Percentiles rank a stretch among this genome's conserved stretches.
phyloP scores from a whole-genome alignment of 2,329 filamentous ascomycete species.

The Talaromyces sp. region DNA sequence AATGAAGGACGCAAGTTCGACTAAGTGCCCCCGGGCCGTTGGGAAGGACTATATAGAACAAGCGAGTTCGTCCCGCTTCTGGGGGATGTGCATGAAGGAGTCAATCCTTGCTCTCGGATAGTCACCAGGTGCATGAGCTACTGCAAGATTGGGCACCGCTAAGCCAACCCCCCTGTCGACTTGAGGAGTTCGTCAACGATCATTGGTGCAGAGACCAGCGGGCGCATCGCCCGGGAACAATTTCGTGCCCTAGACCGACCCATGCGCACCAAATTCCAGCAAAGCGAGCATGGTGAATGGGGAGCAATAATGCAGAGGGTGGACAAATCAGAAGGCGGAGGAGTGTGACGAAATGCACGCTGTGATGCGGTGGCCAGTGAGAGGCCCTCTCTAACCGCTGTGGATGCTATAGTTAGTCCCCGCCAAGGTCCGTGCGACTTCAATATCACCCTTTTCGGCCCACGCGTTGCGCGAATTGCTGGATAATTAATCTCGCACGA shows the following conservation, averaged over 20 bases:
- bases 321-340: slow-evolving; percentile 15
- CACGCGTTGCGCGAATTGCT: neutral
- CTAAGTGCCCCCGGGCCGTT: slow-evolving; percentile 26
- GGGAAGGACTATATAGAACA: slow-evolving; percentile 35
- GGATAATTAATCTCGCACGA: slow-evolving; percentile 3
- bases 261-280: slow-evolving; percentile 21
- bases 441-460: slow-evolving; percentile 14
- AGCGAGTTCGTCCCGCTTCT: slow-evolving; percentile 19
- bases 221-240: slow-evolving; percentile 25
- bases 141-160: slow-evolving; percentile 36
- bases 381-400: slow-evolving; percentile 31
- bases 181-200: neutral
- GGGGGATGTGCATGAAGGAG: slow-evolving; percentile 14
- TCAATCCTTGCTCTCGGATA: slow-evolving; percentile 18
- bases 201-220: slow-evolving; percentile 19
- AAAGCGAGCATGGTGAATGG: neutral
- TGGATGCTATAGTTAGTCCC: slow-evolving; percentile 35
- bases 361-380: slow-evolving; percentile 23
- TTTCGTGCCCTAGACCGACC: slow-evolving; percentile 3
- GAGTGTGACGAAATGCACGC: slow-evolving; percentile 28
- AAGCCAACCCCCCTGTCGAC: slow-evolving; percentile 15
- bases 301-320: slow-evolving; percentile 4
- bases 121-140: slow-evolving; percentile 32
- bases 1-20: slow-evolving; percentile 30
- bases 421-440: slow-evolving; percentile 14